Base-by-base conservation (phyloP, 2,329 filamentous ascomycete genomes). In the Aureobasidium lini region DNA sequence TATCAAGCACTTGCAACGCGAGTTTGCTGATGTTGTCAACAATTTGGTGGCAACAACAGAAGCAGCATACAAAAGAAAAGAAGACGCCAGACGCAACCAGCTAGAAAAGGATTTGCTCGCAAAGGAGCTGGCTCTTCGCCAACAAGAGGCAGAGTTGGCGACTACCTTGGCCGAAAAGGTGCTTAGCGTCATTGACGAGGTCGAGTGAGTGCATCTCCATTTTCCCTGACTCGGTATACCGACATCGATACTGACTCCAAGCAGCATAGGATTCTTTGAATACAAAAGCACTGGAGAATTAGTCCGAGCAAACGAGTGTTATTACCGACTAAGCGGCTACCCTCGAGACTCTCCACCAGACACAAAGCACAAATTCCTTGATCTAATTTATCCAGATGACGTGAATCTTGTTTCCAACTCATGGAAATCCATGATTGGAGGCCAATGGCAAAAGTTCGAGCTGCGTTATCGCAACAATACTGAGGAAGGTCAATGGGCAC, bases 1-100 rank as follows among this genome's bases (percentile, higher is more conserved):
- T 31, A 23, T 61, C 1, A 37, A 15, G 15, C 59, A 57, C 15
- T 9, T 63, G 3, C 54, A 58, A 32, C 36, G 52, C 39, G 52
- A 60, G 11, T 56, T 63, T 16, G 52, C 56, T 4, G 60, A 63
- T 59, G 42, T 48, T 10, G 61, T 60, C 7, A 58, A 60, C 4
- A 34, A 46, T 9, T 28, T 59, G 29, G n/a, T 50, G 4, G 29
- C 40, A 18, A 37, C 46, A 11, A 31, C 31, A 16, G 57, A 59
- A 16, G 37, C 46, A 11, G 23, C 31, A 23, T 29, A 34, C 18
- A 42, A 32, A 16, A 50, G 29, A 23, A 43, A 18, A 36, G 39
- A 53, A 10, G n/a, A 28, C 16, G 57, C 37, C 13, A 50, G 47
- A 29, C 34, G 32, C 29, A 39, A 36, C 6, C 37, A 36, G 2